Base-by-base conservation (phyloP, 73 alveolate species). In the Blepharisma japonicum region DNA sequence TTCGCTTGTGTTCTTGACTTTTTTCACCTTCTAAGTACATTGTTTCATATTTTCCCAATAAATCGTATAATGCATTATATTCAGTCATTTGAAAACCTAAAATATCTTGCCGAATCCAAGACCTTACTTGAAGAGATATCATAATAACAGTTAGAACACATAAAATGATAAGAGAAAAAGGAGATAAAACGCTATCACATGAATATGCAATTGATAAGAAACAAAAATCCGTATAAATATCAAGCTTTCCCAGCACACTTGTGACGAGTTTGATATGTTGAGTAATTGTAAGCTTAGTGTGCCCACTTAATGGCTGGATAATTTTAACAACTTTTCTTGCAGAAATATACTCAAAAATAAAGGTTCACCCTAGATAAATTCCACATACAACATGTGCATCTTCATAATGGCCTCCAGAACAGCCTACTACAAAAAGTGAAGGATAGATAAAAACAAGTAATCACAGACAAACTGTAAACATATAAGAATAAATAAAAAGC, bases 21-120 rank as follows among this genome's bases (percentile, higher is more conserved):
- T 61, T 61, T 61, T 61, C 74, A 2, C 74, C 74, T 61, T 61
- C 74, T 61, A 61, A 25, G 23, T 61, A 61, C 74, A 61, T 61
- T 0, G 23, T 61, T 25, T 61, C 74, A 25, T 61, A 61, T 25
- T 61, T 61, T 14, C 74, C 74, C 49, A 61, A 25, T 25, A 61
- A 9, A 25, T 61, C 74, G 5, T 14, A 61, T 61, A 61, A 61
- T 8, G 74, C 23, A 8, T 11, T 9, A 25, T 61, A 61, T 11
- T 61, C 74, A 9, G 74, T 61, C 14, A 61, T n/a, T 61, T 61
- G 74, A 32, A 32, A 32, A 3, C 42, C 42, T 32, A 32, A 32
- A 32, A 32, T 32, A 3, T 32, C 42, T 32, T 32, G 42, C 42
- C 42, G 42, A 32, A 32, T 1, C 42, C 42, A 32, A 32, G 42